Percentiles rank a stretch among this genome's conserved stretches.
Evolutionary conservation across 805 yeast genomes (phyloP).

Genomic region (Barnettozyma populi): DNA sequence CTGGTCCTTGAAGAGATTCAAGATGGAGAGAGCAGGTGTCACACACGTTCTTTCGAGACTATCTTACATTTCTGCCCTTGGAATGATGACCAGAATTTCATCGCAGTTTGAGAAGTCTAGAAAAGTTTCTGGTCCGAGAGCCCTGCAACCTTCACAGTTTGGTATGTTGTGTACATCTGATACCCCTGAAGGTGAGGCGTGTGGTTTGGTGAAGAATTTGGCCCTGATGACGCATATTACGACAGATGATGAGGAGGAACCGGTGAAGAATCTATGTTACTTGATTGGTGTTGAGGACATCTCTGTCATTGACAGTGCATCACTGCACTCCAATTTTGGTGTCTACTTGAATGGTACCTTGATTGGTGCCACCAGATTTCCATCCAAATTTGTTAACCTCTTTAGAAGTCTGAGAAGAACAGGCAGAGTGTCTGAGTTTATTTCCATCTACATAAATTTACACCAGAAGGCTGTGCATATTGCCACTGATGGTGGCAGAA

Average conservation of each 20-base stretch:
- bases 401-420: conserved; percentile 80
- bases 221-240: conserved; percentile 99
- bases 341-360: conserved; percentile 92
- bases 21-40: conserved; percentile 99
- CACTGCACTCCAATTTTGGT: conserved; percentile 77
- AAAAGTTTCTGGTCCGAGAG: conserved; percentile 98
- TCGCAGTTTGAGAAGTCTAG: conserved; percentile 98
- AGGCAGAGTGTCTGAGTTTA: conserved; percentile 83
- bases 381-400: conserved; percentile 69
- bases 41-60: conserved; percentile 91
- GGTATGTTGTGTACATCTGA: conserved; percentile 99
- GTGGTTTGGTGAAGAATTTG: conserved; percentile 95
- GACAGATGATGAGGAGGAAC: conserved; percentile 94
- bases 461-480: conserved; percentile 94
- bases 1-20: conserved; percentile 97
- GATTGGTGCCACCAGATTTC: conserved; percentile 83
- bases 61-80: conserved; percentile 90
- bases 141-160: conserved; percentile 96
- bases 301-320: conserved; percentile 72
- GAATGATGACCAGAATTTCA: conserved; percentile 99
- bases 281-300: conserved; percentile 88
- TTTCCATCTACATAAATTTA: conserved; percentile 82
- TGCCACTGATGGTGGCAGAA: conserved; percentile 98
- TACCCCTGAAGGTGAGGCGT: conserved; percentile 99
- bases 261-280: conserved; percentile 71